These are phyloP conservation scores for Priceomyces haplophilus DNA, from an alignment of 805 yeast species.

Conservation along the genomic window DNA sequence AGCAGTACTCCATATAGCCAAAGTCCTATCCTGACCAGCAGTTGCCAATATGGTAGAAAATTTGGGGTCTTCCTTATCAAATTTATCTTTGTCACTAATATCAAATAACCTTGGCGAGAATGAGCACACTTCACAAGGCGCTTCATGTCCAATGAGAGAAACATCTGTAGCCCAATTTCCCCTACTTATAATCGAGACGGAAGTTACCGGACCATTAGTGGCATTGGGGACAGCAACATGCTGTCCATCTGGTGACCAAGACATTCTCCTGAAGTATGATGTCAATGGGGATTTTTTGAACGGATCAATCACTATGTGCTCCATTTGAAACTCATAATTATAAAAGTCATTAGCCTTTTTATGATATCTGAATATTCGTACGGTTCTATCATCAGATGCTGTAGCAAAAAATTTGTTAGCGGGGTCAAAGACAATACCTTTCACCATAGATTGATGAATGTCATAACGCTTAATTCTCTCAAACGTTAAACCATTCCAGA, in stretches of 20 bases:
- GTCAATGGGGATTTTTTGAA: constrained; percentile 87
- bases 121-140: constrained; percentile 78
- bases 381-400: constrained; percentile 91
- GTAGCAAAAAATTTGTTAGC: constrained; percentile 98
- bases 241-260: constrained; percentile 93
- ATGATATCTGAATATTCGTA: constrained; percentile 83
- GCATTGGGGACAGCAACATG: constrained; percentile 85
- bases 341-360: constrained; percentile 49
- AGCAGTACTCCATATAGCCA: constrained; percentile 85
- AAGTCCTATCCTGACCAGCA: constrained; percentile 89
- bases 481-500: constrained; percentile 92
- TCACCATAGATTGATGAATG: constrained; percentile 91
- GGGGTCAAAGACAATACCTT: constrained; percentile 96
- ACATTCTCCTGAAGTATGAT: constrained; percentile 78
- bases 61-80: constrained; percentile 27
- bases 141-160: constrained; percentile 76
- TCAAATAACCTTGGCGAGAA: constrained; percentile 71
- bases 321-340: constrained; percentile 82
- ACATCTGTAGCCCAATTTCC: constrained; percentile 78
- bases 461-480: constrained; percentile 86
- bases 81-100: constrained; percentile 16
- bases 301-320: constrained; percentile 78
- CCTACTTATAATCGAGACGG: constrained; percentile 69
- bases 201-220: constrained; percentile 75
- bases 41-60: constrained; percentile 81